phyloP scores from a whole-genome alignment of 2,329 filamentous ascomycete species.

The Colletotrichum trifolii region DNA sequence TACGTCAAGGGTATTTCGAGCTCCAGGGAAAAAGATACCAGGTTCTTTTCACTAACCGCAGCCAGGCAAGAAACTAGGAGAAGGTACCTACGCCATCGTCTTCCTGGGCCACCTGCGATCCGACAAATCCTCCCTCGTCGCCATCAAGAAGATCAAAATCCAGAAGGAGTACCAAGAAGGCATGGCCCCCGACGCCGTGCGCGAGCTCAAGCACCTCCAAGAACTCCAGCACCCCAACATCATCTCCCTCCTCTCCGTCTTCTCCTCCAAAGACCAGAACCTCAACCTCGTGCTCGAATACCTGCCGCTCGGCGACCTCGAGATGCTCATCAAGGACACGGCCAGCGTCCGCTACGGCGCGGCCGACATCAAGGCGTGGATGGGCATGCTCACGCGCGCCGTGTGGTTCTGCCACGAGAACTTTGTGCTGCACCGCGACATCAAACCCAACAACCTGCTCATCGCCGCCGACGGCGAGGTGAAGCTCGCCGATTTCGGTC shows the following conservation, averaged over 20 bases:
- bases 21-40: not conserved
- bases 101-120: slow-evolving; percentile 84
- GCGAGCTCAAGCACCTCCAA: slow-evolving; percentile 94
- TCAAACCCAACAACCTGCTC: slow-evolving; percentile 98
- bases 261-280: slow-evolving; percentile 96
- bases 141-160: slow-evolving; percentile 93
- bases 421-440: slow-evolving; percentile 93
- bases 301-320: slow-evolving; percentile 91
- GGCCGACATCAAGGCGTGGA: slow-evolving; percentile 97
- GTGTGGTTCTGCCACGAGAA: slow-evolving; percentile 98
- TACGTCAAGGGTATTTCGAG: slow-evolving; percentile 81
- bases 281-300: slow-evolving; percentile 96
- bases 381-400: slow-evolving; percentile 93
- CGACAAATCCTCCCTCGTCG: slow-evolving; percentile 80
- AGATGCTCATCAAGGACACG: slow-evolving; percentile 91
- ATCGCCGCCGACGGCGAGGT: slow-evolving; percentile 93
- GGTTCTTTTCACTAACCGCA: not conserved
- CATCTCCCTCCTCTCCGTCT: slow-evolving; percentile 91
- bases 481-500: slow-evolving; percentile 97
- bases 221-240: slow-evolving; percentile 96
- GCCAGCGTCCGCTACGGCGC: slow-evolving; percentile 82
- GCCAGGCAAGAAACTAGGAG: slow-evolving; percentile 88
- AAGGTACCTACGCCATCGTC: slow-evolving; percentile 97
- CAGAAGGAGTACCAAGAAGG: slow-evolving; percentile 90
- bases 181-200: slow-evolving; percentile 92